Conservation (phyloP, 805 yeast species). For the Nakazawaea anatomiae region DNA sequence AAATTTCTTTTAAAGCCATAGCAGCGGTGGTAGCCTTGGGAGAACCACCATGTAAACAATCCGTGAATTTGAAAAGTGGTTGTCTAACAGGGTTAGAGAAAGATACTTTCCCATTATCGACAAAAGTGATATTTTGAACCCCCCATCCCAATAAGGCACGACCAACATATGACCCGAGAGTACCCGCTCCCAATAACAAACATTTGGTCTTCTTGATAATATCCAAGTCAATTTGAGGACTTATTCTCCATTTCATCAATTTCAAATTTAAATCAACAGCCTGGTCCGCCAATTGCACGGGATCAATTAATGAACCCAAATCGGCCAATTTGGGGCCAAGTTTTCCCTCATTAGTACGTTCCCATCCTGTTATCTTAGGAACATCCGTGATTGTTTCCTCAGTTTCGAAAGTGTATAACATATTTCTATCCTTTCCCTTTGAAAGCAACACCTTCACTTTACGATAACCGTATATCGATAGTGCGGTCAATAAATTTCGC, state of each 20-base stretch:
- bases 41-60: conserved; percentile 69
- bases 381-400: conserved; percentile 10
- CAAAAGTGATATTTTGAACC: conserved; percentile 74
- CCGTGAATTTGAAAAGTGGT: conserved; percentile 77
- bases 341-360: conserved; percentile 65
- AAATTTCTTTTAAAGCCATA: conserved; percentile 58
- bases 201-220: conserved; percentile 54
- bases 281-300: conserved; percentile 77
- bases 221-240: conserved; percentile 74
- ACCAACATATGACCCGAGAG: conserved; percentile 88
- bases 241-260: conserved; percentile 95
- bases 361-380: conserved; percentile 81
- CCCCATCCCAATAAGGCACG: conserved; percentile 94
- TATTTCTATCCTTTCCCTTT: conserved; percentile 23
- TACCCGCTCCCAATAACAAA: conserved; percentile 90
- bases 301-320: conserved; percentile 75
- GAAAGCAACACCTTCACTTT: conserved; percentile 32
- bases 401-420: conserved; percentile 22
- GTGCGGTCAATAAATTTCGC: conserved; percentile 10
- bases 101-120: conserved; percentile 85
- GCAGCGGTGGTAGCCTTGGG: conserved; percentile 82
- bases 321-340: conserved; percentile 82
- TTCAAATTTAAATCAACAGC: conserved; percentile 88
- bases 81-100: conserved; percentile 95
- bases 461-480: conserved; percentile 26